Conservation (phyloP, 495 filamentous ascomycete species). For the Ascobolus immersus region DNA sequence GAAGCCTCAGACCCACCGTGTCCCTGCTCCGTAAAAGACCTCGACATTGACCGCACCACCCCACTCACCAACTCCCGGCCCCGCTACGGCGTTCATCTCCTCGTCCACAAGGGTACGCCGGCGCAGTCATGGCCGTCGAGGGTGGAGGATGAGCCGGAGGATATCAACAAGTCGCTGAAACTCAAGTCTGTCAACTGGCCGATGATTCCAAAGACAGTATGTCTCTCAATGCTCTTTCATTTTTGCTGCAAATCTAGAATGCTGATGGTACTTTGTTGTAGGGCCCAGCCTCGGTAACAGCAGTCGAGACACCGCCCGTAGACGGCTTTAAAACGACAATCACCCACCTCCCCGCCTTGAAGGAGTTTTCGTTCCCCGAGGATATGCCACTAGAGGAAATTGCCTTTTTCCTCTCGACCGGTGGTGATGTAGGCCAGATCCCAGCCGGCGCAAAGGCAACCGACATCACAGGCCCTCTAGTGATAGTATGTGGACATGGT, state of each 20-base stretch:
- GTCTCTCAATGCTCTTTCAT: constrained; percentile 5
- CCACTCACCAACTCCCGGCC: constrained; percentile 50
- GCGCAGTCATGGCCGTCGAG: constrained; percentile 70
- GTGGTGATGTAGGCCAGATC: too few relatives aligned
- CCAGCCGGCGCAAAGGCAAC: constrained; percentile 8
- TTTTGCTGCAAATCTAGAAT: too few relatives aligned
- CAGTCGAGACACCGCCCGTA: constrained; percentile 20
- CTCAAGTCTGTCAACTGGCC: constrained; percentile 36
- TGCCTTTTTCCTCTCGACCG: constrained; percentile 20
- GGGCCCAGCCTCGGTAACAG: constrained; percentile 9
- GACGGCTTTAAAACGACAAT: constrained; percentile 20
- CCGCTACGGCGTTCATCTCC: constrained; percentile 50
- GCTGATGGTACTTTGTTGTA: constrained; percentile 5
- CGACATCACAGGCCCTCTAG: constrained; percentile 38
- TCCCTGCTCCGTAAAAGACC: constrained; percentile 25
- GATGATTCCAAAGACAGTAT: constrained; percentile 47
- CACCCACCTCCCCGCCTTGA: too few relatives aligned
- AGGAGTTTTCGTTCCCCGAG: too few relatives aligned
- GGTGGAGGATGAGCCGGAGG: constrained; percentile 31
- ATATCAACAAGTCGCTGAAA: constrained; percentile 40
- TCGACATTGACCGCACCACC: constrained; percentile 51
- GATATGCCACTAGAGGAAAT: too few relatives aligned
- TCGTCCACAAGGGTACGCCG: constrained; percentile 50
- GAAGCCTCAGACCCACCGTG: too few relatives aligned
- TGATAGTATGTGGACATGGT: constrained; percentile 68